phyloP scores from a whole-genome alignment of 441 rosid genomes.

The Erodium chrysanthum region DNA sequence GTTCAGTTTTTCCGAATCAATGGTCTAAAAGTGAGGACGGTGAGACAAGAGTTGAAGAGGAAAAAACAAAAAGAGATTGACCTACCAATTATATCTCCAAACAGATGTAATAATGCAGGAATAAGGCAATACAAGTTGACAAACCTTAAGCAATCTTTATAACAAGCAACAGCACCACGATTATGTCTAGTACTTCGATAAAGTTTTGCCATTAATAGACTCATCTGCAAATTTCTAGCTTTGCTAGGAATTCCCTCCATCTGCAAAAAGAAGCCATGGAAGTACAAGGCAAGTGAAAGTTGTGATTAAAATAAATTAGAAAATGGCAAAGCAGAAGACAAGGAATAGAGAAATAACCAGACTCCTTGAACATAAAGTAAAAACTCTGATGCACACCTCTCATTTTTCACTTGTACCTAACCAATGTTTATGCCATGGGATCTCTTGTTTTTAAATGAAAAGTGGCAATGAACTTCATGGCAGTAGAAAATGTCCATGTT shows the following conservation, averaged over 20 bases:
- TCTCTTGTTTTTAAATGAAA: too few relatives aligned
- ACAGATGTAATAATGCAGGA: not conserved
- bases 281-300: not conserved
- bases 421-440: not conserved
- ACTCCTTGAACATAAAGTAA: not conserved
- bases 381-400: not conserved
- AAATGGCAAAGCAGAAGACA: not conserved
- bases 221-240: slow-evolving; percentile 84
- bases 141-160: slow-evolving; percentile 84
- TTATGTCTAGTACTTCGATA: slow-evolving; percentile 65
- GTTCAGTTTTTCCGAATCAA: not conserved
- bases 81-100: not conserved
- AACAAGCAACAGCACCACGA: slow-evolving; percentile 79
- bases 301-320: not conserved
- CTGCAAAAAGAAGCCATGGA: slow-evolving; percentile 27
- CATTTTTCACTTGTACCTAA: not conserved
- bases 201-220: slow-evolving; percentile 85
- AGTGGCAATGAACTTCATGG: too few relatives aligned
- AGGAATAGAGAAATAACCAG: not conserved
- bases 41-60: not conserved
- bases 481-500: not conserved
- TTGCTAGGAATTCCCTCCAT: slow-evolving; percentile 87
- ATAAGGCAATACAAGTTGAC: slow-evolving; percentile 5
- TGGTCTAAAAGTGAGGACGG: not conserved
- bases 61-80: not conserved